Conservation (phyloP, 768 basidiomycete genomes). For the Pleurotus eryngii region DNA sequence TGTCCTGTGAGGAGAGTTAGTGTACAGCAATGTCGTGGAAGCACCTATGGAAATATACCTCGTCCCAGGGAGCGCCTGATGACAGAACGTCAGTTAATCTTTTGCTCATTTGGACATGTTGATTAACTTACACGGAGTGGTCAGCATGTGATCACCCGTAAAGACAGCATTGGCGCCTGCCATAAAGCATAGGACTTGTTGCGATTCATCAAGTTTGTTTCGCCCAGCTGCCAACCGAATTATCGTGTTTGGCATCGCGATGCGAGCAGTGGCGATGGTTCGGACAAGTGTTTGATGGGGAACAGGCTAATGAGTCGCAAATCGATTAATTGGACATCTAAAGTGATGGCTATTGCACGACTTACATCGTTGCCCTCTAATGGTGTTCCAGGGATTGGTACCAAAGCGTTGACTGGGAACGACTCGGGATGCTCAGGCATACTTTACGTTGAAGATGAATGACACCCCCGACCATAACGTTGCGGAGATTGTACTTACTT, state of each 20-base stretch:
- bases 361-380: slow-evolving; percentile 84
- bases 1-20: slow-evolving; percentile 54
- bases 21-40: slow-evolving; percentile 1
- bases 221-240: slow-evolving; percentile 94
- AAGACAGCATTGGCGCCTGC: slow-evolving; percentile 98
- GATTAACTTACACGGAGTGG: slow-evolving; percentile 79
- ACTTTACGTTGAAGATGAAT: slow-evolving; percentile 35
- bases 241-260: slow-evolving; percentile 88
- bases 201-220: slow-evolving; percentile 82
- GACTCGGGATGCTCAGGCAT: slow-evolving; percentile 98
- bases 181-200: slow-evolving; percentile 99
- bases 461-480: slow-evolving; percentile 2
- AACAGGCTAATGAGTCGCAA: slow-evolving; percentile 54
- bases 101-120: slow-evolving; percentile 6
- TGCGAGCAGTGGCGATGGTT: slow-evolving; percentile 92
- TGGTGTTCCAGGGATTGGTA: slow-evolving; percentile 93
- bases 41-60: slow-evolving; percentile 40
- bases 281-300: slow-evolving; percentile 81
- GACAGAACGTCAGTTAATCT: slow-evolving; percentile 12
- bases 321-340: slow-evolving; percentile 1
- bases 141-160: slow-evolving; percentile 97
- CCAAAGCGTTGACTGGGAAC: slow-evolving; percentile 96
- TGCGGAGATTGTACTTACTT: slow-evolving; percentile 53
- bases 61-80: slow-evolving; percentile 90
- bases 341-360: neutral